phyloP scores from a whole-genome alignment of 176 grass and related monocot genomes.

The Oropetium thomaeum region DNA sequence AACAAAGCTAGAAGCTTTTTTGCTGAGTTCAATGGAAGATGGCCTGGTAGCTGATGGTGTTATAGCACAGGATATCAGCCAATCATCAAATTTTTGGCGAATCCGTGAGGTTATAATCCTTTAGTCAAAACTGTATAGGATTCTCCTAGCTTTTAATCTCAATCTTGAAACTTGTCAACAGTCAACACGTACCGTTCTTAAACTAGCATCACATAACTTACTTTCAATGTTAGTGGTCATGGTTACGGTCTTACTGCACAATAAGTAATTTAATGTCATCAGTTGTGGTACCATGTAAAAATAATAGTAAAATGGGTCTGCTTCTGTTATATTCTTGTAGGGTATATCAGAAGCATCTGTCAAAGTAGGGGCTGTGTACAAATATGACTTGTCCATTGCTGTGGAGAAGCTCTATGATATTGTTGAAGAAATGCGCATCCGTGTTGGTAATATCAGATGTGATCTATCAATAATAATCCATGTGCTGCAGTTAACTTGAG shows the following conservation, averaged over 20 bases:
- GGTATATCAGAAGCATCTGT: conserved; percentile 91
- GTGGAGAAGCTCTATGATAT: conserved; percentile 81
- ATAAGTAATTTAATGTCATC: neutral
- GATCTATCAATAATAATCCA: neutral
- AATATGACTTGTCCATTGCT: conserved; percentile 87
- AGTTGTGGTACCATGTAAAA: neutral
- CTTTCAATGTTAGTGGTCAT: conserved; percentile 2
- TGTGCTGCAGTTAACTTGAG: conserved; percentile 12
- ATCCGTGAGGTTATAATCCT: conserved; percentile 76
- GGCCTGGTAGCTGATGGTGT: conserved; percentile 79
- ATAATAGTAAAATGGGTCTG: neutral
- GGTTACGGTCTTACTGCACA: neutral
- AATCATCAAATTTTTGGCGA: conserved; percentile 88
- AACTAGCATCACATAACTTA: neutral
- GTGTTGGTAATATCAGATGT: conserved; percentile 57
- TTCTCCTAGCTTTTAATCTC: neutral
- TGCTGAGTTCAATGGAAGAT: conserved; percentile 81
- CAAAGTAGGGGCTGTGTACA: conserved; percentile 88
- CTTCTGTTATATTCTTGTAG: conserved; percentile 32
- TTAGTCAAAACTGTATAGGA: neutral
- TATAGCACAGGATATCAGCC: conserved; percentile 92
- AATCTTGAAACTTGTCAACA: too few relatives aligned
- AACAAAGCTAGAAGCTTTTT: conserved; percentile 93
- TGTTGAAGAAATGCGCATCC: conserved; percentile 83
- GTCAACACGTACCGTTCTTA: too few relatives aligned